Evolutionary conservation across 2,329 filamentous ascomycete species (phyloP), one percentile per base, ranked within the genome.

Genomic region (Penicillium digitatum): DNA sequence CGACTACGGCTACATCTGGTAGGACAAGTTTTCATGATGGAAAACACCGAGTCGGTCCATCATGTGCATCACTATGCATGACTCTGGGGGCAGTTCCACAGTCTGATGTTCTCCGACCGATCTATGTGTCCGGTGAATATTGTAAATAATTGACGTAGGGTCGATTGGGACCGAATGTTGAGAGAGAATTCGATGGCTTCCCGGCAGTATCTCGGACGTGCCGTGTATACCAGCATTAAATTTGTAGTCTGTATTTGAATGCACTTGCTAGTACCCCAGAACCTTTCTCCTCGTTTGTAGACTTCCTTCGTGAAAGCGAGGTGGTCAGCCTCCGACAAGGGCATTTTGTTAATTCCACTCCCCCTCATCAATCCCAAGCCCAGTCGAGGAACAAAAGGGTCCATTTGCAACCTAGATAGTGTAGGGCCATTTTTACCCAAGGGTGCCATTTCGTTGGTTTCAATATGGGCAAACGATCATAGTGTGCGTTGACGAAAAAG

Each of bases 231-330:
- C 27, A 31, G 24, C 9, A 20, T 37, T 12, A 29, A 26, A 40
- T 38, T 26, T 3, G 22, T 26, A 8, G 3, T 18, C 12, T 24
- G 18, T 24, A 48, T 43, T 50, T 29, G 32, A 11, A 27, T 31
- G 0, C 7, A 26, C 49, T 47, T 63, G 54, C 73, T 66, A 9
- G 70, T 74, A 54, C 79, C 76, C 76, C 77, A 79, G 52, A 76
- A 75, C 1, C 69, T 72, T 24, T 68, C 67, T 1, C 78, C 78
- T 3, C 74, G 58, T 38, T 78, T 72, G 14, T 74, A 67, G 3
- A 78, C 76, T 8, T 74, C 71, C 56, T 81, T 78, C 0, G 81
- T 71, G 0, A 81, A 43, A 0, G 66, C 67, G 11, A 80, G 66
- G 3, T 73, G 73, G n/a, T 79, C 75, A 43, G 75, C 68, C 14